Base-by-base conservation (phyloP, 441 rosid species). In the Dalechampia spathulata region DNA sequence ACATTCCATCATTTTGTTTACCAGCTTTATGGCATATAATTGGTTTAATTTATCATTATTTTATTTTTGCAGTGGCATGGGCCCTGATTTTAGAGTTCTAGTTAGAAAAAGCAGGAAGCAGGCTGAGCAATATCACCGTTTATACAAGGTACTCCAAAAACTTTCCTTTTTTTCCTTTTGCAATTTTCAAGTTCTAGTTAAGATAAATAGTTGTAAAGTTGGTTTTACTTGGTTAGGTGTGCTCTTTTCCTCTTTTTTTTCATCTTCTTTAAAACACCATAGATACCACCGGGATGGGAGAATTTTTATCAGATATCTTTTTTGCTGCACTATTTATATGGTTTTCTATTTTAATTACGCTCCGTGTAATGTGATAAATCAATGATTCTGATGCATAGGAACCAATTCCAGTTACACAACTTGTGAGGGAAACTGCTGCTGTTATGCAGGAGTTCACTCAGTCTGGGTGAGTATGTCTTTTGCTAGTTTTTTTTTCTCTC, bases 381-480 rank as follows among this genome's bases (percentile, higher is more conserved):
- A 46, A 49, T 64, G 16, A 37, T 22, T 7, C 19, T 55, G 12
- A n/a, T 57, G 30, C 40, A 6, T 69, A 88, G 96, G 98, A 88
- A 75, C 90, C 94, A 49, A 88, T 92, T 60, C 98, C 96, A 15
- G 95, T 92, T 52, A 88, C 95, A 2, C 96, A 92, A 65, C 93
- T 92, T 64, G 98, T 92, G 36, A 83, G 96, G 82, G 98, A 92
- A 73, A 92, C 90, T 39, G 96, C 98, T 39, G 89, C 96, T 67
- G 96, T 92, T 42, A 92, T 92, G 96, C 98, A 92, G 71, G 98
- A 92, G 79, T 92, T 92, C 72, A 92, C 98, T 57, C 96, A 88
- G 52, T 92, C 98, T 12, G 98, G 98, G 98, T 92, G 76, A 79
- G 48, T 21, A 37, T 36, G 20, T 43, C 27, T 16, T 42, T 16